These are phyloP conservation scores for Astragalus membranaceus DNA, from an alignment of 306 rosid genomes.

Conservation along the genomic window DNA sequence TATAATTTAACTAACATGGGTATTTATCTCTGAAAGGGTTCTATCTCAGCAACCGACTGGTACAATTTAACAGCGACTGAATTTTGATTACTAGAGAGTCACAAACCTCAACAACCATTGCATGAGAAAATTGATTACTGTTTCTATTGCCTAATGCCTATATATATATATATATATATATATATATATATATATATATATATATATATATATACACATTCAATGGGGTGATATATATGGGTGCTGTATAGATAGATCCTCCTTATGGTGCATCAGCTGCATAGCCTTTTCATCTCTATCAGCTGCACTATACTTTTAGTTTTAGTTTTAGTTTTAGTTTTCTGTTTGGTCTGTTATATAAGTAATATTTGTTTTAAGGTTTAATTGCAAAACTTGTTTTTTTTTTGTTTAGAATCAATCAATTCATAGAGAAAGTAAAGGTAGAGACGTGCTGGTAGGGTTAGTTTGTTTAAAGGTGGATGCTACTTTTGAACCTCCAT, in stretches of 20 bases:
- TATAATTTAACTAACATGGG: neutral
- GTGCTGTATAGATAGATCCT: no score
- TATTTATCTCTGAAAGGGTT: slow-evolving; percentile 8
- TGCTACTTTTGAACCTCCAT: slow-evolving; percentile 22
- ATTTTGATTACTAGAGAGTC: neutral
- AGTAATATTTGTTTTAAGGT: no score
- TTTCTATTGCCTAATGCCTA: neutral
- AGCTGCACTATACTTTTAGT: no score
- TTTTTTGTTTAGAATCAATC: neutral
- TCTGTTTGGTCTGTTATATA: no score
- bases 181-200: no score
- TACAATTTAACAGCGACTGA: neutral
- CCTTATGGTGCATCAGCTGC: no score
- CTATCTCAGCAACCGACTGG: slow-evolving; percentile 22
- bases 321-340: no score
- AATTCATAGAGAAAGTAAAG: neutral
- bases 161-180: no score
- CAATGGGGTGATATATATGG: no score
- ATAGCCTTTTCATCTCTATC: no score
- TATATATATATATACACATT: no score
- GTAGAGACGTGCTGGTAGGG: slow-evolving; percentile 2
- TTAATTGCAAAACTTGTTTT: neutral
- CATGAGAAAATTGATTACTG: neutral
- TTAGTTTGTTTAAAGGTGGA: slow-evolving; percentile 17
- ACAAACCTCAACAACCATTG: neutral